These are phyloP conservation scores for Aspergillus ibericus DNA, from an alignment of 2,329 filamentous ascomycete genomes.

Conservation along the genomic window DNA sequence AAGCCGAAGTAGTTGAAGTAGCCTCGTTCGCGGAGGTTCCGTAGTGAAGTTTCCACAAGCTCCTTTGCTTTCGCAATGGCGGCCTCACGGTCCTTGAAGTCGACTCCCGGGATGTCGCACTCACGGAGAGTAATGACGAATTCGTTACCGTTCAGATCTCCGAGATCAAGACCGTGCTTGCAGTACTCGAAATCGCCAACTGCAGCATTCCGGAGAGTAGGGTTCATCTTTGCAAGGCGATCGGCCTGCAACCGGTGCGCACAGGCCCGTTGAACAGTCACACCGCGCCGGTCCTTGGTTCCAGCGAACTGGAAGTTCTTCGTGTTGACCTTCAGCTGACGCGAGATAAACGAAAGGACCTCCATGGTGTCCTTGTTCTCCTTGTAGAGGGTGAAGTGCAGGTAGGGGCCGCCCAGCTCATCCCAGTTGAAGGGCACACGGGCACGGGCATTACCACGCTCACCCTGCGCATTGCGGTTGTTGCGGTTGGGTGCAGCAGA, in stretches of 20 bases:
- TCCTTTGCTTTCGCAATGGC: slow-evolving; percentile 43
- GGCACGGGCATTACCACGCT: slow-evolving; percentile 30
- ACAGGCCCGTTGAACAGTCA: slow-evolving; percentile 80
- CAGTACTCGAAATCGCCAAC: slow-evolving; percentile 82
- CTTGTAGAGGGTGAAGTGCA: slow-evolving; percentile 92
- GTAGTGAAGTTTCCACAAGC: slow-evolving; percentile 58
- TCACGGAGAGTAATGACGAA: slow-evolving; percentile 91
- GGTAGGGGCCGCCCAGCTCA: slow-evolving; percentile 72
- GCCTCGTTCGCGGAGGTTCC: slow-evolving; percentile 68
- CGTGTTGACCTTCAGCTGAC: slow-evolving; percentile 65
- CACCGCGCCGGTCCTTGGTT: slow-evolving; percentile 86
- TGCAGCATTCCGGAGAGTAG: slow-evolving; percentile 58
- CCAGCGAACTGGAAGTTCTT: slow-evolving; percentile 80
- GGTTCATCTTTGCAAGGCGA: slow-evolving; percentile 65
- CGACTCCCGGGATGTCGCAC: slow-evolving; percentile 61
- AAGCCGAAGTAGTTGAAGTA: slow-evolving; percentile 98
- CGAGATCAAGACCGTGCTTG: slow-evolving; percentile 71
- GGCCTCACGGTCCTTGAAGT: slow-evolving; percentile 47
- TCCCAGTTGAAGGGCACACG: slow-evolving; percentile 58
- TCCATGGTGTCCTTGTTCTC: slow-evolving; percentile 98
- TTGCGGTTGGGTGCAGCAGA: slow-evolving; percentile 45
- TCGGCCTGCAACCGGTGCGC: slow-evolving; percentile 61
- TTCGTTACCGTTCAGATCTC: slow-evolving; percentile 84
- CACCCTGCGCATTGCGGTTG: slow-evolving; percentile 33
- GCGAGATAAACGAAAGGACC: slow-evolving; percentile 72